Conservation (phyloP, 306 rosid species). For the Dalbergia cochinchinensis region DNA sequence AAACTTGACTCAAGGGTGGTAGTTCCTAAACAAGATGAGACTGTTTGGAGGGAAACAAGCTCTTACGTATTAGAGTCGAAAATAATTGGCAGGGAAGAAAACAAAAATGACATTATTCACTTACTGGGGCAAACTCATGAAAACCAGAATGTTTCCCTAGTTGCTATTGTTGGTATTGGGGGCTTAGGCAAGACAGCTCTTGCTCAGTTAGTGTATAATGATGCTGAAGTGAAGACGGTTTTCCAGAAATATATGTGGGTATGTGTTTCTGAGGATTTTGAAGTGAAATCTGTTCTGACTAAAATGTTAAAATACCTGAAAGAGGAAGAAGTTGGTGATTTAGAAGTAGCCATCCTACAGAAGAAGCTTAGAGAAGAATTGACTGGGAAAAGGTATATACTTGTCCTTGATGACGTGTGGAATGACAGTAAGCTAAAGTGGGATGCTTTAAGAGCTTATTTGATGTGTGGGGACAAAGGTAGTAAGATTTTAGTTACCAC, state of each 20-base stretch:
- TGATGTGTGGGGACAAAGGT: conserved; percentile 5
- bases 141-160: neutral
- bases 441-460: conserved; percentile 1
- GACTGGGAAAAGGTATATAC: neutral
- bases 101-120: neutral
- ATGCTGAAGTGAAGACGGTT: neutral
- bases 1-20: neutral
- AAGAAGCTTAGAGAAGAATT: neutral
- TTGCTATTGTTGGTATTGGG: conserved; percentile 42
- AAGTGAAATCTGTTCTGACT: neutral
- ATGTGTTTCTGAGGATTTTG: neutral
- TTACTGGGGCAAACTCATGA: neutral
- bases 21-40: neutral
- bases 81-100: conserved; percentile 5
- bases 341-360: neutral
- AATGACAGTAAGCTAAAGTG: neutral
- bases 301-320: neutral
- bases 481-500: conserved; percentile 26
- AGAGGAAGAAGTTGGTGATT: neutral
- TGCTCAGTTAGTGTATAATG: conserved; percentile 26
- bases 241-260: conserved; percentile 13
- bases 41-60: conserved; percentile 7
- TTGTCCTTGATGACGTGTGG: conserved; percentile 31
- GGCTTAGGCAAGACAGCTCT: conserved; percentile 45
- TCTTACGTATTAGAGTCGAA: conserved; percentile 15